Conservation (phyloP, 129 eudicot species). For the Tagetes patula region DNA sequence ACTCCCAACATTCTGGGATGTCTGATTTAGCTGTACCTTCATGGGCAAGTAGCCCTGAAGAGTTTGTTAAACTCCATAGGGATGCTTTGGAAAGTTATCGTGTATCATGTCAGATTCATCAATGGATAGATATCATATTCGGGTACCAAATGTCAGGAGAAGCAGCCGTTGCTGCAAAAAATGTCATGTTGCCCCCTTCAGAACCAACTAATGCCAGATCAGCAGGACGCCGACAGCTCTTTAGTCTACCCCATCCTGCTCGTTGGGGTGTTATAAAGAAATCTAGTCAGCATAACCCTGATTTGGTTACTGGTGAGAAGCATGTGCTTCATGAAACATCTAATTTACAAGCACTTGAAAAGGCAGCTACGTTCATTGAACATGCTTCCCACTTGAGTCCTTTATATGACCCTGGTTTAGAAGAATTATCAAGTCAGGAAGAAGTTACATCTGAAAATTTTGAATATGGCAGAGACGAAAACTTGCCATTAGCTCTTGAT, state of each 20-base stretch:
- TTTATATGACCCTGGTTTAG: slow-evolving; percentile 33
- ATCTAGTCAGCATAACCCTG: slow-evolving; percentile 21
- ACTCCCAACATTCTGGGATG: slow-evolving; percentile 80
- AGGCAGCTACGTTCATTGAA: slow-evolving; percentile 77
- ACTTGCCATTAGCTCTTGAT: slow-evolving; percentile 41
- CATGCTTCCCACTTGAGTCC: slow-evolving; percentile 79
- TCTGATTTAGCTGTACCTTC: slow-evolving; percentile 85
- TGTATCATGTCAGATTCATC: slow-evolving; percentile 72
- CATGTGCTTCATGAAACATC: slow-evolving; percentile 37
- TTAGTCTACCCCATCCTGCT: slow-evolving; percentile 82
- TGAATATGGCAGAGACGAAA: slow-evolving; percentile 28
- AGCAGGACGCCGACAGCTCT: slow-evolving; percentile 86
- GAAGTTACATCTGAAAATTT: slow-evolving; percentile 16
- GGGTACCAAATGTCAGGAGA: slow-evolving; percentile 97
- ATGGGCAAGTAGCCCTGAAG: slow-evolving; percentile 82
- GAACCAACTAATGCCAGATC: slow-evolving; percentile 60
- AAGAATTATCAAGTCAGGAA: slow-evolving; percentile 23
- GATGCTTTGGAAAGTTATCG: slow-evolving; percentile 81
- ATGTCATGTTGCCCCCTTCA: slow-evolving; percentile 86
- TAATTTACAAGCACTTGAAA: slow-evolving; percentile 53
- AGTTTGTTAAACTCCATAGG: slow-evolving; percentile 80
- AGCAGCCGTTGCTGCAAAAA: slow-evolving; percentile 85
- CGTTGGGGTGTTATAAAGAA: slow-evolving; percentile 48
- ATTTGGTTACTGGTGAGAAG: slow-evolving; percentile 25
- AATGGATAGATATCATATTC: slow-evolving; percentile 94